Evolutionary conservation across 768 basidiomycete species (phyloP).

Genomic region (Phylloporus scabripes): DNA sequence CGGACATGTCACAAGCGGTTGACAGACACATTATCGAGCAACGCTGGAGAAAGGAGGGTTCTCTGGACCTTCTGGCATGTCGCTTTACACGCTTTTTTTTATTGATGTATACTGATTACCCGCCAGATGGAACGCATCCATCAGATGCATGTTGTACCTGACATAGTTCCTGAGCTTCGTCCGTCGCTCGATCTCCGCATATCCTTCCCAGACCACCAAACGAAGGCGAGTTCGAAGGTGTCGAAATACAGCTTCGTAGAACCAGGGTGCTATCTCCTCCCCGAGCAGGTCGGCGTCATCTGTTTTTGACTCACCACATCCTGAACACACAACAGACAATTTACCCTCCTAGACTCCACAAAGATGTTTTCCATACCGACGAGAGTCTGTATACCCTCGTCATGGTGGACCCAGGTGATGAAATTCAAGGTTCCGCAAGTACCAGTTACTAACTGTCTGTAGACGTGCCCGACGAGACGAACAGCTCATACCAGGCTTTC

Average conservation of each 20-base stretch:
- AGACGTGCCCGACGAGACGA: constrained; percentile 81
- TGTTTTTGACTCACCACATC: background rate
- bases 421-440: constrained; percentile 19
- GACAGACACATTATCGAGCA: constrained; percentile 81
- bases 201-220: constrained; percentile 39
- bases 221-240: constrained; percentile 18
- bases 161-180: constrained; percentile 65
- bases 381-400: constrained; percentile 81
- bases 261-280: constrained; percentile 63
- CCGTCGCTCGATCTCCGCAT: constrained; percentile 75
- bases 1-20: constrained; percentile 60
- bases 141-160: constrained; percentile 89
- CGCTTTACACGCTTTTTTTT: background rate
- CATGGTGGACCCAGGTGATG: constrained; percentile 78
- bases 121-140: constrained; percentile 86
- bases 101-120: background rate
- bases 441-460: constrained; percentile 6
- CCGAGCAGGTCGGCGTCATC: constrained; percentile 54
- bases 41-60: constrained; percentile 80
- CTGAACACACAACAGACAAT: constrained; percentile 45
- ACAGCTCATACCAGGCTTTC: constrained; percentile 60
- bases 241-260: constrained; percentile 43
- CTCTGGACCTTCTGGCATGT: constrained; percentile 71
- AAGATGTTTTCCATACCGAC: constrained; percentile 78
- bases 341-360: constrained; percentile 57